Evolutionary conservation across 2,329 filamentous ascomycete genomes (phyloP).

Genomic region (Talaromyces sp.): DNA sequence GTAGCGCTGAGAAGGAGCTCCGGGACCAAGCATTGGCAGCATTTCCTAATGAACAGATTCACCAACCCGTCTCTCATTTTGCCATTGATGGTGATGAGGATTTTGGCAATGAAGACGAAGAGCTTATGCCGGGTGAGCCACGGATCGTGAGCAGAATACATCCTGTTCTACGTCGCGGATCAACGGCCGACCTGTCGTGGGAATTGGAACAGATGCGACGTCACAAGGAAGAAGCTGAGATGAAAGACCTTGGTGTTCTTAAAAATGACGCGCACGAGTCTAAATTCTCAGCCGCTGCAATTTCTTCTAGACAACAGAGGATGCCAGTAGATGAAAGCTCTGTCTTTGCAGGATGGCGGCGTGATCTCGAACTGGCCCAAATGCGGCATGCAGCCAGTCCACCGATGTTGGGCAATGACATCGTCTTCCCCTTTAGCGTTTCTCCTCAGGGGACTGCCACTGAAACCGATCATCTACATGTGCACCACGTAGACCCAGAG

Average conservation of each 20-base stretch:
- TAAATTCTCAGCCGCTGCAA: conserved; percentile 32
- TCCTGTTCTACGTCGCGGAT: conserved; percentile 40
- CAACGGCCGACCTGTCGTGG: conserved; percentile 56
- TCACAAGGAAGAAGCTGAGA: conserved; percentile 65
- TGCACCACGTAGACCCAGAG: conserved; percentile 45
- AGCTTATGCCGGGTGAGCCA: conserved; percentile 20
- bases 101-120: conserved; percentile 31
- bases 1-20: conserved; percentile 74
- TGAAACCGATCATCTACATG: conserved; percentile 64
- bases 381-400: conserved; percentile 63
- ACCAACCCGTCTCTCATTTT: conserved; percentile 48
- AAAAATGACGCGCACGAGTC: conserved; percentile 29
- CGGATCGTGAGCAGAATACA: conserved; percentile 18
- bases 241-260: conserved; percentile 34
- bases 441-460: conserved; percentile 83
- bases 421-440: conserved; percentile 74
- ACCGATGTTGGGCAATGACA: conserved; percentile 81
- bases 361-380: conserved; percentile 41
- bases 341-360: conserved; percentile 22
- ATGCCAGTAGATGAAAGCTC: conserved; percentile 16
- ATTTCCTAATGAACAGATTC: conserved; percentile 48
- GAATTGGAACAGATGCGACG: conserved; percentile 78
- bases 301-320: conserved; percentile 25
- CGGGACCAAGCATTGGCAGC: conserved; percentile 59
- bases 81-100: conserved; percentile 41